phyloP scores from a whole-genome alignment of 176 grass and related monocot genomes.

The Ampelocalamus luodianensis region DNA sequence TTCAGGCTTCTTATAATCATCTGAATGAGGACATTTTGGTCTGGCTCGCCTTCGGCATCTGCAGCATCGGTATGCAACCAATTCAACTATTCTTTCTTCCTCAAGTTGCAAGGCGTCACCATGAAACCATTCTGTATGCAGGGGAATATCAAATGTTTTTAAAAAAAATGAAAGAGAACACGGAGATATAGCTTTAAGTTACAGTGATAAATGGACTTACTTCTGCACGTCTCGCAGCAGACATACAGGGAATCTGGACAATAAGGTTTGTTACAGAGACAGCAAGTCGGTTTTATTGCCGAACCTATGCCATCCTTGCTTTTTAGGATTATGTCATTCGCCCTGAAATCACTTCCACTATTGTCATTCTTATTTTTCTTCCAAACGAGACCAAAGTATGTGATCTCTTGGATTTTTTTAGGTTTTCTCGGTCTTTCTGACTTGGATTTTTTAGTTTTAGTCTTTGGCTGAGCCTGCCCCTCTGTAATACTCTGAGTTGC shows the following conservation, averaged over 20 bases:
- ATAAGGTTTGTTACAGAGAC: conserved; percentile 77
- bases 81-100: conserved; percentile 67
- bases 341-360: conserved; percentile 66
- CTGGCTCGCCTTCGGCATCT: conserved; percentile 86
- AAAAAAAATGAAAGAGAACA: conserved; percentile 29
- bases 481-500: conserved; percentile 27
- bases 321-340: conserved; percentile 79
- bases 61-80: conserved; percentile 80
- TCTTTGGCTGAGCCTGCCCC: conserved; percentile 46
- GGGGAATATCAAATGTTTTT: conserved; percentile 35
- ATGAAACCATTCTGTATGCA: conserved; percentile 90
- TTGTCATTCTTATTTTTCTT: conserved; percentile 60
- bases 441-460: conserved; percentile 49
- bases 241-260: conserved; percentile 71
- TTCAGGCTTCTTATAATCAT: conserved; percentile 62
- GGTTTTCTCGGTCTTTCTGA: conserved; percentile 53
- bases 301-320: conserved; percentile 57
- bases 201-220: conserved; percentile 55
- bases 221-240: conserved; percentile 78
- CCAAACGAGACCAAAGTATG: conserved; percentile 86
- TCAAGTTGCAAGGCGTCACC: conserved; percentile 84
- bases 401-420: conserved; percentile 57
- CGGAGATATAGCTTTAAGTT: conserved; percentile 30
- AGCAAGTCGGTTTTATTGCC: conserved; percentile 62
- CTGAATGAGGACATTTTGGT: conserved; percentile 76